Percentiles rank a stretch among this genome's conserved stretches.
Evolutionary conservation across 2,329 filamentous ascomycete species (phyloP).

Genomic region (Talaromyces sp.): DNA sequence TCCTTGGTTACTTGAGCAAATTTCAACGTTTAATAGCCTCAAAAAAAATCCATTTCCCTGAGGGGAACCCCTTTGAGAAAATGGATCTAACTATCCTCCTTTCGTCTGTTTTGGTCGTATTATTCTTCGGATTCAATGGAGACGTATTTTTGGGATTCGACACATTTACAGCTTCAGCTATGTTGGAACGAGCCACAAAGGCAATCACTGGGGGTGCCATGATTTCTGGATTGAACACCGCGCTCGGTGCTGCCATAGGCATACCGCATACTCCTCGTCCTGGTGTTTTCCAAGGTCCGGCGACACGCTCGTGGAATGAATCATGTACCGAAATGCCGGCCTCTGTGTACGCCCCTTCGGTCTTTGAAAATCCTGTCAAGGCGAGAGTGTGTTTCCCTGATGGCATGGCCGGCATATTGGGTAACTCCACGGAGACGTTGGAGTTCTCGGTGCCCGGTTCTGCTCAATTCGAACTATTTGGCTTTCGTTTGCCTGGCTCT

Average conservation of each 20-base stretch:
- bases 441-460: not conserved
- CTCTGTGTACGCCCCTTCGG: not conserved
- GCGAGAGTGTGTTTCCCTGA: not conserved
- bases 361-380: not conserved
- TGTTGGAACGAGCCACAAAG: not conserved
- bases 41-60: not conserved
- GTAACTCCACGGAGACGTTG: not conserved
- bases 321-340: not conserved
- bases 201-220: constrained; percentile 1
- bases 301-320: not conserved
- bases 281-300: not conserved
- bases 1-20: not conserved
- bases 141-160: not conserved
- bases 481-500: not conserved
- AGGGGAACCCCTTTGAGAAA: not conserved
- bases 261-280: not conserved
- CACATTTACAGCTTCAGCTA: not conserved
- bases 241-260: not conserved
- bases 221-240: not conserved
- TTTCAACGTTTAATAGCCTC: not conserved
- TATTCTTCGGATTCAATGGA: constrained; percentile 7
- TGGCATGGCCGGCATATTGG: not conserved
- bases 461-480: not conserved
- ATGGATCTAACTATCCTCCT: not conserved
- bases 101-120: not conserved